Evolutionary conservation across 75 land plant species (phyloP), one percentile per base, ranked within the genome.

Genomic region (Adiantum capillusveneris): DNA sequence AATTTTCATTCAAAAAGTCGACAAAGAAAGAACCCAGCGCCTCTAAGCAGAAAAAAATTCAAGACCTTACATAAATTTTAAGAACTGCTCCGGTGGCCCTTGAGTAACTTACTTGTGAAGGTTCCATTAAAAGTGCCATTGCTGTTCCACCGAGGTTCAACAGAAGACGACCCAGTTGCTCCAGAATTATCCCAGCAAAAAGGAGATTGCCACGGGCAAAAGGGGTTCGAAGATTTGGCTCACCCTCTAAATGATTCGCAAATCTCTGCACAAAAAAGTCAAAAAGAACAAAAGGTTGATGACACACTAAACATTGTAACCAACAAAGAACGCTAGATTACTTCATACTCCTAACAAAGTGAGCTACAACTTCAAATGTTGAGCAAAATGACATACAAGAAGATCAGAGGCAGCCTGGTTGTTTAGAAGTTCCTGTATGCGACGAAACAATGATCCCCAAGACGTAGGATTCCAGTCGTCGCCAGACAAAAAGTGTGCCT

Each of bases 71-170:
- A n/a, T n/a, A n/a, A n/a, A n/a, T n/a, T n/a, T n/a, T n/a, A n/a
- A n/a, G n/a, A n/a, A n/a, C n/a, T n/a, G n/a, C n/a, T n/a, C n/a
- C n/a, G n/a, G n/a, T n/a, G n/a, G n/a, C n/a, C n/a, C n/a, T n/a
- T n/a, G n/a, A n/a, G n/a, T n/a, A 58, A 65, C 87, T 12, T 71
- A 90, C 99, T 11, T 97, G 84, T 3, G 80, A 61, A 52, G 65
- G 68, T 26, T 96, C 97, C 81, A 82, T 65, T 45, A 80, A 75
- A 49, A 90, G 29, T 52, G 86, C 79, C 86, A 90, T 79, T 1
- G 74, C 82, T 53, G 99, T 75, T 16, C 99, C 81, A 42, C 92
- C 92, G 59, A 95, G 84, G 68, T 95, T 97, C 69, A 95, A 78
- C 6, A 95, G 70, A 46, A 84, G 61, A 16, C 92, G 79, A 29